Conservation (phyloP, 2,329 filamentous ascomycete genomes). For the Alternaria viburni region DNA sequence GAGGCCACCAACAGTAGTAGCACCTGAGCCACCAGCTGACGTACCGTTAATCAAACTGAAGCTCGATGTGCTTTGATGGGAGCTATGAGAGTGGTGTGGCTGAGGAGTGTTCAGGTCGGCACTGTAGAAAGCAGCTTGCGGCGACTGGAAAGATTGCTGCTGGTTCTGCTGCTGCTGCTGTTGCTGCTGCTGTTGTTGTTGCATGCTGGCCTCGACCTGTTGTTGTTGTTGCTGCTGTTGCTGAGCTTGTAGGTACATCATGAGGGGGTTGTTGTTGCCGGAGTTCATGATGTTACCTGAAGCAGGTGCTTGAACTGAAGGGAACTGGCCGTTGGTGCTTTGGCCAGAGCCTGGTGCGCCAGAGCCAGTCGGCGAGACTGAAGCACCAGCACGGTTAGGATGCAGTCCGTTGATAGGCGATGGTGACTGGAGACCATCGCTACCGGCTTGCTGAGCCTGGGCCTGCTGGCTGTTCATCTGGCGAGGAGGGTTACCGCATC, state of each 20-base stretch:
- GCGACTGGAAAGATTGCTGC: conserved; percentile 70
- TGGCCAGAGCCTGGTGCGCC: conserved; percentile 62
- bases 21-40: conserved; percentile 54
- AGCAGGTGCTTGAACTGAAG: conserved; percentile 67
- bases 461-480: conserved; percentile 71
- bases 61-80: conserved; percentile 60
- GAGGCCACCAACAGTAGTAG: conserved; percentile 77
- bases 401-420: conserved; percentile 65
- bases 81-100: conserved; percentile 65
- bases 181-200: conserved; percentile 38
- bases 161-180: conserved; percentile 39
- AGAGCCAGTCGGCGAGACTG: conserved; percentile 66
- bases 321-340: conserved; percentile 63
- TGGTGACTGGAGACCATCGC: conserved; percentile 62
- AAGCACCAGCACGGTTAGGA: conserved; percentile 60
- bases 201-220: conserved; percentile 47
- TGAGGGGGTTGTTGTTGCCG: conserved; percentile 83
- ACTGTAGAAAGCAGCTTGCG: conserved; percentile 82
- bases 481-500: conserved; percentile 93
- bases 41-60: conserved; percentile 57
- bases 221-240: conserved; percentile 53
- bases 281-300: conserved; percentile 79
- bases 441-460: conserved; percentile 70
- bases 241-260: conserved; percentile 85
- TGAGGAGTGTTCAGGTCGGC: conserved; percentile 67